These are phyloP conservation scores for Gymnopilus junonius DNA, from an alignment of 768 basidiomycete species.

Conservation along the genomic window DNA sequence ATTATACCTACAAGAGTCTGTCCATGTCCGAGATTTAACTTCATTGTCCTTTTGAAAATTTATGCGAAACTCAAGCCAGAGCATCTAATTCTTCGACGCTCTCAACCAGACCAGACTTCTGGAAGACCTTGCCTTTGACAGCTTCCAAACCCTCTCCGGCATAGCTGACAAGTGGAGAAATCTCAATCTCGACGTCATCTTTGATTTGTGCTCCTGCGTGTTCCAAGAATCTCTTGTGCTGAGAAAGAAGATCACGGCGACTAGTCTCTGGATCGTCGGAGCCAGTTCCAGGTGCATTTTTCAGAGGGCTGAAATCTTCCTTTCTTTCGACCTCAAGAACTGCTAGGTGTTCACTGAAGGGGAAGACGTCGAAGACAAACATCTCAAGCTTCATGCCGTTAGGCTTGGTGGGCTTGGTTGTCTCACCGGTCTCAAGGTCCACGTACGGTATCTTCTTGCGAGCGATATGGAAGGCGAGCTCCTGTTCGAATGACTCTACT, in stretches of 20 bases:
- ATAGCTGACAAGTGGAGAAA: slow-evolving; percentile 88
- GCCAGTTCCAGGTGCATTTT: slow-evolving; percentile 94
- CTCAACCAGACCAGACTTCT: slow-evolving; percentile 72
- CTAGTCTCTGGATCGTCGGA: slow-evolving; percentile 92
- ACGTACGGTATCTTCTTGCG: slow-evolving; percentile 94
- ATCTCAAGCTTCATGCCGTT: slow-evolving; percentile 99
- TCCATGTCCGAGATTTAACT: slow-evolving; percentile 17
- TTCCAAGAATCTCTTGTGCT: slow-evolving; percentile 86
- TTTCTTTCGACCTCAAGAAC: slow-evolving; percentile 87
- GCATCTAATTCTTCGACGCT: slow-evolving; percentile 73
- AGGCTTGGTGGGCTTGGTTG: slow-evolving; percentile 82
- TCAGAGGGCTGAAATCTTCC: slow-evolving; percentile 96
- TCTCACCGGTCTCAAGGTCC: slow-evolving; percentile 67
- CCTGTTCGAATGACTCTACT: slow-evolving; percentile 80
- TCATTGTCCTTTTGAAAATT: slow-evolving; percentile 10
- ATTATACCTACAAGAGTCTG: slow-evolving; percentile 9
- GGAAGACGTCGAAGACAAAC: slow-evolving; percentile 99
- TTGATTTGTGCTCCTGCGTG: slow-evolving; percentile 73
- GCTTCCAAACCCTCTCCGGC: slow-evolving; percentile 89
- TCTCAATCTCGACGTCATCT: slow-evolving; percentile 84
- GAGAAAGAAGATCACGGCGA: slow-evolving; percentile 84
- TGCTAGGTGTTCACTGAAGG: slow-evolving; percentile 79
- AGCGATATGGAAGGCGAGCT: slow-evolving; percentile 97
- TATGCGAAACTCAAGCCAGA: slow-evolving; percentile 46
- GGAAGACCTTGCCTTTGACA: slow-evolving; percentile 78